Conservation (phyloP, 805 yeast species). For the Debaryomyces tyrocola region DNA sequence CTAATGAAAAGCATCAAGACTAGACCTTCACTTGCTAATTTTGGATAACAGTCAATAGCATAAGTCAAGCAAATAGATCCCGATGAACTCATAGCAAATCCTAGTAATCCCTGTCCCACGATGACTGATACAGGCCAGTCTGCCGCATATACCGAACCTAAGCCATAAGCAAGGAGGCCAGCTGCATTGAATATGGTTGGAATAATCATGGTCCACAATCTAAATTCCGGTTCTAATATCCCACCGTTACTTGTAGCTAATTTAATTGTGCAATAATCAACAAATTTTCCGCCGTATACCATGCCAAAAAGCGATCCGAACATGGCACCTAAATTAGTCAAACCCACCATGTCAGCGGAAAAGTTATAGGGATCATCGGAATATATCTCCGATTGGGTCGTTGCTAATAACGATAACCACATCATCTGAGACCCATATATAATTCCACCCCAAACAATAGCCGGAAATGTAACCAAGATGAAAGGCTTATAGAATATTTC, state of each 20-base stretch:
- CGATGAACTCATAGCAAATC: conserved; percentile 46
- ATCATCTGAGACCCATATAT: conserved; percentile 50
- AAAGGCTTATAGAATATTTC: conserved; percentile 41
- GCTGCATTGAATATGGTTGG: conserved; percentile 43
- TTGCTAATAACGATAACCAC: conserved; percentile 48
- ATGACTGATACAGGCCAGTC: conserved; percentile 47
- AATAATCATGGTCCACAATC: conserved; percentile 43
- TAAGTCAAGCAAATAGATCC: conserved; percentile 47
- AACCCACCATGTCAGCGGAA: conserved; percentile 37
- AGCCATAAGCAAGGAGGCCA: conserved; percentile 46
- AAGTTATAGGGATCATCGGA: conserved; percentile 40
- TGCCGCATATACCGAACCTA: conserved; percentile 32
- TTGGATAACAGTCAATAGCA: conserved; percentile 45
- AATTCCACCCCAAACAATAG: conserved; percentile 46
- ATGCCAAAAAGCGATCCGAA: conserved; percentile 45
- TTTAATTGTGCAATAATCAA: conserved; percentile 39
- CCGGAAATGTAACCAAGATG: conserved; percentile 37
- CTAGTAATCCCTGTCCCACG: conserved; percentile 45
- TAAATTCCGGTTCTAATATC: conserved; percentile 46
- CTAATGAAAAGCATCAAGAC: conserved; percentile 44
- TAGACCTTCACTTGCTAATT: conserved; percentile 44
- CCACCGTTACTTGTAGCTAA: conserved; percentile 38
- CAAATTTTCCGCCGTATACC: conserved; percentile 45
- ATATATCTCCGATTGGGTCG: conserved; percentile 43
- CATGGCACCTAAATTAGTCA: conserved; percentile 44